Percentiles rank a stretch among this genome's conserved stretches.
These are phyloP conservation scores for Diplotaxis tenuifolia DNA, from an alignment of 345 rosid species.

Conservation along the genomic window DNA sequence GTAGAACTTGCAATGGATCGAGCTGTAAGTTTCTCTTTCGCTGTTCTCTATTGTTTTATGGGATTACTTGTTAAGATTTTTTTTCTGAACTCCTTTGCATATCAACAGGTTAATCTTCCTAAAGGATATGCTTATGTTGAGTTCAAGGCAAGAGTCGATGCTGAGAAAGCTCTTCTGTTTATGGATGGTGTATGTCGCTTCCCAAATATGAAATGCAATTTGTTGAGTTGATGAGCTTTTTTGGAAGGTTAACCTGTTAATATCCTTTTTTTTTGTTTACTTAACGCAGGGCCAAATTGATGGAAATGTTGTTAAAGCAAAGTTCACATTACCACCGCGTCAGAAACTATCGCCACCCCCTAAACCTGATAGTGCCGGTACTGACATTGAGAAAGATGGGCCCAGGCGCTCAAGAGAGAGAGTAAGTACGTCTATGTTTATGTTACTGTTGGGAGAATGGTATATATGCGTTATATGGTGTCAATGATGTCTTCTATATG, in stretches of 20 bases:
- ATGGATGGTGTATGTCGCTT: slow-evolving; percentile 87
- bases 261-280: slow-evolving; percentile 37
- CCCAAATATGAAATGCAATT: slow-evolving; percentile 19
- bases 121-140: slow-evolving; percentile 91
- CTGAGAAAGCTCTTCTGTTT: slow-evolving; percentile 80
- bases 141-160: slow-evolving; percentile 87
- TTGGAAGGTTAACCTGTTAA: no score
- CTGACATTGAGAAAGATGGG: slow-evolving; percentile 72
- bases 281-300: slow-evolving; percentile 85
- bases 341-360: slow-evolving; percentile 72
- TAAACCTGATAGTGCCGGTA: slow-evolving; percentile 52
- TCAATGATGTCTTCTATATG: slow-evolving; percentile 20
- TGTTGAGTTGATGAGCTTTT: background rate
- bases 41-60: background rate
- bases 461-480: slow-evolving; percentile 3
- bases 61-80: background rate
- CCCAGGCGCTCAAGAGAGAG: slow-evolving; percentile 58
- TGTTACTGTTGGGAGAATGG: background rate
- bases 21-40: slow-evolving; percentile 51
- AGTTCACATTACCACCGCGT: slow-evolving; percentile 70
- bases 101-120: slow-evolving; percentile 49
- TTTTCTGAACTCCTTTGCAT: background rate
- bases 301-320: slow-evolving; percentile 82
- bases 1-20: slow-evolving; percentile 92
- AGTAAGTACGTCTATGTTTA: slow-evolving; percentile 43